phyloP scores from a whole-genome alignment of 2,329 filamentous ascomycete genomes.

The Aspergillus udagawae region DNA sequence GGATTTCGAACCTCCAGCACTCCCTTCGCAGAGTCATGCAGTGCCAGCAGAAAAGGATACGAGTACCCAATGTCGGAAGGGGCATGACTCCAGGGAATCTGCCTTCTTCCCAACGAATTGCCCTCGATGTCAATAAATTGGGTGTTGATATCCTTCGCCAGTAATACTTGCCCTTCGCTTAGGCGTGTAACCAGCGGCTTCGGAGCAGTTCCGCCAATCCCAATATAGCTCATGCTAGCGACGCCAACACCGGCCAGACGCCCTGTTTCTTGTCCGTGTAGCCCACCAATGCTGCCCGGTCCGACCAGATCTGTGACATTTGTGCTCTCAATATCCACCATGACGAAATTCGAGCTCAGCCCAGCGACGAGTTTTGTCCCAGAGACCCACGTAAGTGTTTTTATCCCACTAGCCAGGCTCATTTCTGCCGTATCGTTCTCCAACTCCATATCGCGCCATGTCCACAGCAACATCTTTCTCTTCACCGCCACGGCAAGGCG shows the following conservation, averaged over 20 bases:
- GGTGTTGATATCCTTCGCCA: constrained; percentile 98
- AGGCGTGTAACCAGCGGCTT: constrained; percentile 83
- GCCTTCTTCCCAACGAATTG: constrained; percentile 73
- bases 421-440: constrained; percentile 69
- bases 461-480: constrained; percentile 83
- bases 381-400: constrained; percentile 85
- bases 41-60: constrained; percentile 87
- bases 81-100: constrained; percentile 86
- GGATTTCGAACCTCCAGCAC: constrained; percentile 88
- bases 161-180: constrained; percentile 74
- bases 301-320: constrained; percentile 74
- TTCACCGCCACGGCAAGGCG: constrained; percentile 90
- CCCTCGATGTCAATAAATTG: constrained; percentile 84
- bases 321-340: constrained; percentile 77
- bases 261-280: constrained; percentile 60
- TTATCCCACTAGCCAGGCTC: constrained; percentile 74
- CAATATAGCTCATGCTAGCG: constrained; percentile 94
- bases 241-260: constrained; percentile 80
- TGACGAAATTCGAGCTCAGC: constrained; percentile 84
- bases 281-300: constrained; percentile 66
- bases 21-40: constrained; percentile 80
- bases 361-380: constrained; percentile 84
- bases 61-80: constrained; percentile 93
- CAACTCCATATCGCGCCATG: constrained; percentile 93
- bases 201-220: constrained; percentile 84